Conservation (phyloP, 2,329 filamentous ascomycete genomes). For the Dothistroma pini region DNA sequence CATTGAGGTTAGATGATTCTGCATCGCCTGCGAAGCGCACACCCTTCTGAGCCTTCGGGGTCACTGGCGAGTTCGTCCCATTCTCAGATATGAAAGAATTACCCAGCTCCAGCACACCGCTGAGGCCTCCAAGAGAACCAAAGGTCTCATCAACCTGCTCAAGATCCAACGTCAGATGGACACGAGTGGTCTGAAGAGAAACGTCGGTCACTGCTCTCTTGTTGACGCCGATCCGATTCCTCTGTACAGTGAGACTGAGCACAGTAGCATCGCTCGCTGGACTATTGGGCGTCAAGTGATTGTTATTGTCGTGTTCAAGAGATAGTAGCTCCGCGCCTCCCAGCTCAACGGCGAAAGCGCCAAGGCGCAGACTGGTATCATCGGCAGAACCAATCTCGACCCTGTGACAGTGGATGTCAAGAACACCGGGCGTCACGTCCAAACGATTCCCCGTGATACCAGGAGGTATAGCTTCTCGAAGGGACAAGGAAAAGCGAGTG, state of each 20-base stretch:
- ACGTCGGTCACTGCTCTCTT: slow-evolving; percentile 37
- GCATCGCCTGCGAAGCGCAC: slow-evolving; percentile 55
- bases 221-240: slow-evolving; percentile 20
- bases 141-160: slow-evolving; percentile 81
- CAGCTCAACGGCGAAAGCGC: slow-evolving; percentile 19
- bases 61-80: slow-evolving; percentile 31
- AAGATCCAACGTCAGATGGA: slow-evolving; percentile 73
- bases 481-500: not conserved
- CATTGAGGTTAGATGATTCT: slow-evolving; percentile 26
- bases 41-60: slow-evolving; percentile 43
- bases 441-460: not conserved
- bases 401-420: slow-evolving; percentile 12
- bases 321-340: slow-evolving; percentile 25
- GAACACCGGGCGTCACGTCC: not conserved
- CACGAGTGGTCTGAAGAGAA: slow-evolving; percentile 70
- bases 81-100: slow-evolving; percentile 73
- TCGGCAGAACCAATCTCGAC: not conserved
- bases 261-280: slow-evolving; percentile 17
- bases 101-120: slow-evolving; percentile 83
- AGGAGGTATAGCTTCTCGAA: not conserved
- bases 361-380: slow-evolving; percentile 10
- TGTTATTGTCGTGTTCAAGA: slow-evolving; percentile 18
- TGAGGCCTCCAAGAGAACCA: slow-evolving; percentile 84
- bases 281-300: slow-evolving; percentile 11
- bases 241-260: slow-evolving; percentile 21